These are phyloP conservation scores for Beauveria asiatica DNA, from an alignment of 2,329 filamentous ascomycete genomes.

Conservation along the genomic window DNA sequence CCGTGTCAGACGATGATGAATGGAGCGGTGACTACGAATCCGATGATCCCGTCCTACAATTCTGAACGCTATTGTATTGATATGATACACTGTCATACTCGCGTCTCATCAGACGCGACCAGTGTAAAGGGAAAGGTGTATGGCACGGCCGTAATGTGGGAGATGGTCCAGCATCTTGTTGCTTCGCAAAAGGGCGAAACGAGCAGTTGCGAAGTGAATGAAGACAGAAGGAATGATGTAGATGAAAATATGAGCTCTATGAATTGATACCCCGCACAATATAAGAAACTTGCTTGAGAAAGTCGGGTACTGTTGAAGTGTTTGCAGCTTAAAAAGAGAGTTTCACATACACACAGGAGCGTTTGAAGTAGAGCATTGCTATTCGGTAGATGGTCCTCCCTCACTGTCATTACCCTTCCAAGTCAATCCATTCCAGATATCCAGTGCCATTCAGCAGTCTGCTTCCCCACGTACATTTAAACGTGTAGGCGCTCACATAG, in stretches of 20 bases:
- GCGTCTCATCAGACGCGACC: too few relatives aligned
- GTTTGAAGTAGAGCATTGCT: neutral
- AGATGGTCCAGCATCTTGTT: neutral
- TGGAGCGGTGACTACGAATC: conserved; percentile 51
- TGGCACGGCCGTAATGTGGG: neutral
- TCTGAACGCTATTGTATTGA: neutral
- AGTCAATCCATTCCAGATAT: neutral
- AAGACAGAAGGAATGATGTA: neutral
- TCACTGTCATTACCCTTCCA: neutral
- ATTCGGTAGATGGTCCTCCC: too few relatives aligned
- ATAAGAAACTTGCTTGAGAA: too few relatives aligned
- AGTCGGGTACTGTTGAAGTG: too few relatives aligned
- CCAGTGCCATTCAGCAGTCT: neutral
- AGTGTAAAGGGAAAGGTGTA: neutral
- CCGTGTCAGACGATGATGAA: conserved; percentile 47
- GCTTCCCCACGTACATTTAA: neutral
- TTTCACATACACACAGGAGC: too few relatives aligned
- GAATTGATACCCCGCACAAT: neutral
- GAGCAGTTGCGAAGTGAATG: neutral
- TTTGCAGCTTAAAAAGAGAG: too few relatives aligned
- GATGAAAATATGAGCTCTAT: neutral
- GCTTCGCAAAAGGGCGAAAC: neutral
- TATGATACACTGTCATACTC: neutral
- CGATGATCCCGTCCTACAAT: conserved; percentile 24
- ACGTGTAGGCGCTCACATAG: neutral